Conservation (phyloP, 108 stramenopile species). For the Bacterosira constricta region DNA sequence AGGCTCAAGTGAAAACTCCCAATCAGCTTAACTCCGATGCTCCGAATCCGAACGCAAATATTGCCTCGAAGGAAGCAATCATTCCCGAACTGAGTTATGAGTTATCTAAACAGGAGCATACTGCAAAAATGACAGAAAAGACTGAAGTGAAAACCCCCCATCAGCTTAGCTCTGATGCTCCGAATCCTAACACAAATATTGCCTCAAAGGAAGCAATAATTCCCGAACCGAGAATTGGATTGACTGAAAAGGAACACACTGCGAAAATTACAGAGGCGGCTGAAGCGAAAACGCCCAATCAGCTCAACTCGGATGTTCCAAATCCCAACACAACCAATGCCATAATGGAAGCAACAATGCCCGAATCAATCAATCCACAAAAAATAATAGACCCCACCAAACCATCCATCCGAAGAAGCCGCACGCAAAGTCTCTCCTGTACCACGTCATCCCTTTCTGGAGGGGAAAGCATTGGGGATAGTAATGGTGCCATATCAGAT, state of each 20-base stretch:
- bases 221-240: background rate
- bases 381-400: background rate
- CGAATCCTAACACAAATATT: no score
- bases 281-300: background rate
- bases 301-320: background rate
- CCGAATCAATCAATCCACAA: no score
- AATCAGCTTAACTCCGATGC: background rate
- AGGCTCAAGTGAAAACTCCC: background rate
- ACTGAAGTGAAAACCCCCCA: background rate
- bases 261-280: background rate
- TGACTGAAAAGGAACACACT: background rate
- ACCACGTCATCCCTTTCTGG: slow-evolving; percentile 7
- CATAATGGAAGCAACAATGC: background rate
- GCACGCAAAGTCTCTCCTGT: slow-evolving; percentile 45
- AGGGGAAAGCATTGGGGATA: slow-evolving; percentile 20
- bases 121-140: background rate
- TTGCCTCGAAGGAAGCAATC: background rate
- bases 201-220: background rate
- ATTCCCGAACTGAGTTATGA: background rate
- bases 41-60: background rate
- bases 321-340: background rate
- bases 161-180: background rate
- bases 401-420: slow-evolving; percentile 14
- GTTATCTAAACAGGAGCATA: background rate
- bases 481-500: background rate